These are phyloP conservation scores for Claviceps pazoutovae DNA, from an alignment of 2,329 filamentous ascomycete species.

Conservation along the genomic window DNA sequence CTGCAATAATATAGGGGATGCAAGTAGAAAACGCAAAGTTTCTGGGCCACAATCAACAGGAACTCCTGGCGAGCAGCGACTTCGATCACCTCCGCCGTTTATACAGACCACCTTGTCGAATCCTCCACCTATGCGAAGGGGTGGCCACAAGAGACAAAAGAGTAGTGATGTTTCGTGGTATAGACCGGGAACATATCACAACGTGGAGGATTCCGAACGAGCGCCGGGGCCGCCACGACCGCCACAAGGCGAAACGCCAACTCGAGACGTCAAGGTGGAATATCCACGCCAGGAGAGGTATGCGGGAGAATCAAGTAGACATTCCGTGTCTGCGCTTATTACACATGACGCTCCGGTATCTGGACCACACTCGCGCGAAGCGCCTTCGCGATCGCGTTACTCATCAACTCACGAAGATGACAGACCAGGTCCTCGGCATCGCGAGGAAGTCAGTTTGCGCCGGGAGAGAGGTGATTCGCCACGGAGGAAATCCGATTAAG, in stretches of 20 bases:
- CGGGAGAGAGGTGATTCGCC: conserved; percentile 7
- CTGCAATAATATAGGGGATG: conserved; percentile 42
- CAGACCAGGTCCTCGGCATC: conserved; percentile 1
- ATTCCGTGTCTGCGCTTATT: conserved; percentile 21
- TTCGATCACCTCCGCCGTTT: conserved; percentile 20
- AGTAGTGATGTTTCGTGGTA: conserved; percentile 23
- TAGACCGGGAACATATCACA: conserved; percentile 13
- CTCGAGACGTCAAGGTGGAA: conserved; percentile 8
- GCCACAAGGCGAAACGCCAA: conserved; percentile 5
- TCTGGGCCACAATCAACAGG: conserved; percentile 25
- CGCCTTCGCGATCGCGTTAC: conserved; percentile 5
- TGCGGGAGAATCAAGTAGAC: conserved; percentile 17
- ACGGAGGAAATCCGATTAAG: conserved; percentile 1
- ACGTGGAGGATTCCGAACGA: conserved; percentile 10
- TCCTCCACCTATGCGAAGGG: conserved; percentile 13
- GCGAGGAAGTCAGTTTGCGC: conserved; percentile 4
- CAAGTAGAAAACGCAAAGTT: conserved; percentile 76
- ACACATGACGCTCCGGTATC: conserved; percentile 8
- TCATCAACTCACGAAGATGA: conserved; percentile 1
- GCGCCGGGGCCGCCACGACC: conserved; percentile 5
- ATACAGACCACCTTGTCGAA: conserved; percentile 15
- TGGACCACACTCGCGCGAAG: conserved; percentile 10
- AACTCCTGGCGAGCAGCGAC: conserved; percentile 17
- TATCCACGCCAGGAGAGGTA: conserved; percentile 14
- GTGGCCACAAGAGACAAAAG: conserved; percentile 20